Conservation (phyloP, 2,329 filamentous ascomycete species). For the Venturia effusa region DNA sequence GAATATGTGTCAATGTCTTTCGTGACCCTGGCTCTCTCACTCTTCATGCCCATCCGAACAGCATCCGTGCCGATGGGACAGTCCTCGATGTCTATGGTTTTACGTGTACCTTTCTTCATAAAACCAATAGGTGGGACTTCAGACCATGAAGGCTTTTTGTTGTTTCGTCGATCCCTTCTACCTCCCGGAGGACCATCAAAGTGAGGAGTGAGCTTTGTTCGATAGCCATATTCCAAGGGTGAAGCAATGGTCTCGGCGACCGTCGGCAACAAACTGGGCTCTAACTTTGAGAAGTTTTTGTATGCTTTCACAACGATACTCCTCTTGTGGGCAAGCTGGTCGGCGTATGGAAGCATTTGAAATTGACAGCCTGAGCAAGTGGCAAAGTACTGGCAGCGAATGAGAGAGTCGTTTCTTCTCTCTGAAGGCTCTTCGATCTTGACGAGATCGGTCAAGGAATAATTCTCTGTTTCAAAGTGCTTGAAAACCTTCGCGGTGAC, state of each 20-base stretch:
- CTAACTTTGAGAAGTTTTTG: slow-evolving; percentile 76
- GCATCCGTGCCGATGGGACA: slow-evolving; percentile 89
- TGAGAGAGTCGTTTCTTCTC: slow-evolving; percentile 63
- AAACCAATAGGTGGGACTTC: slow-evolving; percentile 76
- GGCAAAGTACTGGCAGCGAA: slow-evolving; percentile 78
- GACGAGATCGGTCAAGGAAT: slow-evolving; percentile 73
- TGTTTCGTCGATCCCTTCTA: slow-evolving; percentile 35
- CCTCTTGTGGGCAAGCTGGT: slow-evolving; percentile 77
- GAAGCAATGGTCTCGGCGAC: slow-evolving; percentile 81
- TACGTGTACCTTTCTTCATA: slow-evolving; percentile 70
- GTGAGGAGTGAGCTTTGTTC: slow-evolving; percentile 94
- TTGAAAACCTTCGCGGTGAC: slow-evolving; percentile 69
- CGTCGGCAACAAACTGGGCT: slow-evolving; percentile 61
- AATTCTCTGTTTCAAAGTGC: slow-evolving; percentile 50
- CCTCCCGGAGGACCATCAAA: slow-evolving; percentile 65
- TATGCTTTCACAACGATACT: slow-evolving; percentile 85
- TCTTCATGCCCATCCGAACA: slow-evolving; percentile 66
- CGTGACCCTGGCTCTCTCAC: slow-evolving; percentile 66
- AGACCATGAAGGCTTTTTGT: slow-evolving; percentile 46
- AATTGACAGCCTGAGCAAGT: slow-evolving; percentile 90
- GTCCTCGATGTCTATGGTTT: slow-evolving; percentile 89
- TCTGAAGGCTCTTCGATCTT: slow-evolving; percentile 63
- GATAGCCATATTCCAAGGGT: slow-evolving; percentile 83
- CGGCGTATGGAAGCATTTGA: slow-evolving; percentile 85
- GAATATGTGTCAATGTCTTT: slow-evolving; percentile 61